Evolutionary conservation across 2,329 filamentous ascomycete species (phyloP), one percentile per base, ranked within the genome.

Genomic region (Neonectria coccinea): DNA sequence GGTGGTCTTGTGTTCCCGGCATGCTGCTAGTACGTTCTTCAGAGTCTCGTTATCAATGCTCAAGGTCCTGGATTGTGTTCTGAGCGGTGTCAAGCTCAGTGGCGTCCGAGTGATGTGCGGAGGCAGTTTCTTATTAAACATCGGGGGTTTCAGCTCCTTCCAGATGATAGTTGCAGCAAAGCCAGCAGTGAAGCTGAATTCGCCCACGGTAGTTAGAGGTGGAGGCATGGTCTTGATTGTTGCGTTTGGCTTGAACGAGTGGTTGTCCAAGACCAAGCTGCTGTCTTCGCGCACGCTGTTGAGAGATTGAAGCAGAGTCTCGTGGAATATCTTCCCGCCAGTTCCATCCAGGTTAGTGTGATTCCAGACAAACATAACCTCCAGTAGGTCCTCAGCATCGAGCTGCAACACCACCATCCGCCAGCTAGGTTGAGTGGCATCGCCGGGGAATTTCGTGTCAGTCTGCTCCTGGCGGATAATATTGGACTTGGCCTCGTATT

Each of bases 1-100:
- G 1, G 73, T 75, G 1, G 74, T 74, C 9, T 70, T 60, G 59
- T 73, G 64, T 3, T 45, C 18, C 2, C 74, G 65, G 42, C 74
- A 77, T 1, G 53, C 56, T 2, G 29, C 16, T 1, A 76, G 60
- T 3, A 73, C 54, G 10, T 33, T 54, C 20, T 68, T 45, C 31
- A 72, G 47, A 5, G 51, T 48, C 3, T 25, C 27, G 25, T 63
- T 27, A 16, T 59, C 56, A 3, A 74, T 29, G 11, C 18, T 48
- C 2, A 73, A 12, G 5, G 50, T 44, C 6, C 62, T 47, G 1
- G 70, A 29, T 8, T 63, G 60, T 2, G 72, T 75, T 12, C 63
- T 53, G 39, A 48, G 54, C 8, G 62, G 63, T 1, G 33, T 22
- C 8, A 47, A 11, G 29, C 31, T 45, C 33, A 71, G 63, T 1